Evolutionary conservation across 805 yeast species (phyloP), one percentile per base, ranked within the genome.

Genomic region (Candida easanensis): DNA sequence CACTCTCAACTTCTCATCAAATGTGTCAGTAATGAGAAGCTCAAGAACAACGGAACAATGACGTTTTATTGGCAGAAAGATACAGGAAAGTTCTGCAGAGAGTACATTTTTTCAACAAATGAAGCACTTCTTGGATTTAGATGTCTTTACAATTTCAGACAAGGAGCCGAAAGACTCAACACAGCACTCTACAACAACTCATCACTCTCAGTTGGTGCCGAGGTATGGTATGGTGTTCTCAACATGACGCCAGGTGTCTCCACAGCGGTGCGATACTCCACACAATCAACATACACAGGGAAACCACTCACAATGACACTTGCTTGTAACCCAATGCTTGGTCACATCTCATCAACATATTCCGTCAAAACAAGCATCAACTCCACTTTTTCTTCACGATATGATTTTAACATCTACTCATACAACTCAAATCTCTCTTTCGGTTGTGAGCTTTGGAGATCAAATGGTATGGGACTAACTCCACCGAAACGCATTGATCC

Each of bases 221-320:
- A 93, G 64, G 50, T 88, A 4, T 93, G 96, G 91, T 85, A 84
- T 53, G 96, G 96, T 1, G 79, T 88, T 0, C 62, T 74, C 35
- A 83, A 86, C 36, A 83, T 88, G 75, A 82, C 91, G 46, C 97
- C 97, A 0, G 98, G 97, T 0, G 60, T 90, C 16, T 87, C 96
- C 0, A 78, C 95, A 2, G 91, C 95, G 0, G 61, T 88, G 37
- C 67, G 97, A 35, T 91, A 93, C 61, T 76, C 91, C 1, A 87
- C 97, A 0, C 82, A 87, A 48, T 80, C 96, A 0, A 80, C 93
- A 0, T 79, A 86, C 33, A 85, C 96, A 0, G 95, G 95, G 4
- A 84, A 88, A 49, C 99, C 99, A 0, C 65, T 90, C 49, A 86
- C 96, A 0, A 76, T 93, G 74, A 85, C 98, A 0, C 57, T 91